phyloP scores from a whole-genome alignment of 805 yeast genomes.

The Saccharomycopsis fibuligera region DNA sequence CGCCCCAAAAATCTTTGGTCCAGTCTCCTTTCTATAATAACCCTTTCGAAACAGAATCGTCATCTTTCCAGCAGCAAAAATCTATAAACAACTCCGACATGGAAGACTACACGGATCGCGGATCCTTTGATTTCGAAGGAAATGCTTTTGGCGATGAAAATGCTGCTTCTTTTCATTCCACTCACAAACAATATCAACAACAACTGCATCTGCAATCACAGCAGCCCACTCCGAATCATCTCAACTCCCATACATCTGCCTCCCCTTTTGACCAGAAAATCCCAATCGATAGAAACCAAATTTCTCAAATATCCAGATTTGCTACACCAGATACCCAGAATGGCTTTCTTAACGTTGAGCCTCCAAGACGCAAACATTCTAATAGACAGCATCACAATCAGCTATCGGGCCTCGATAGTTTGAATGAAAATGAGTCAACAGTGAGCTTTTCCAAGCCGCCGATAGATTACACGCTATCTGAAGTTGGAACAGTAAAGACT shows the following conservation, averaged over 20 bases:
- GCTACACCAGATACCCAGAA: neutral
- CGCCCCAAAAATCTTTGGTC: neutral
- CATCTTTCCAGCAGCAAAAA: neutral
- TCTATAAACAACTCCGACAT: constrained; percentile 1
- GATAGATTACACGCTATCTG: constrained; percentile 12
- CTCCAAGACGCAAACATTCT: neutral
- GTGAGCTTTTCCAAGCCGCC: neutral
- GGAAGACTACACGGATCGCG: constrained; percentile 4
- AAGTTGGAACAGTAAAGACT: constrained; percentile 17
- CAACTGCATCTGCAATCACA: neutral
- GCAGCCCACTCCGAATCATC: neutral
- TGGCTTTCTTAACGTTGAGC: neutral
- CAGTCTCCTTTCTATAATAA: constrained; percentile 16
- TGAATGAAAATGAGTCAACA: constrained; percentile 15
- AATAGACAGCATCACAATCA: neutral
- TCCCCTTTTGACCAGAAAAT: neutral
- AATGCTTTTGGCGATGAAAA: constrained; percentile 1
- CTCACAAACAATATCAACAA: neutral
- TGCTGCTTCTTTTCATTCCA: no score
- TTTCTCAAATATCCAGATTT: constrained; percentile 1
- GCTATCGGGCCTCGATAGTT: constrained; percentile 4
- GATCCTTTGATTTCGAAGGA: constrained; percentile 6
- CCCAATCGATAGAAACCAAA: neutral
- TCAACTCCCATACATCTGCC: neutral
- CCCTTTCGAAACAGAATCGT: constrained; percentile 12